Conservation (phyloP, 2,329 filamentous ascomycete genomes). For the Saccharata proteae region DNA sequence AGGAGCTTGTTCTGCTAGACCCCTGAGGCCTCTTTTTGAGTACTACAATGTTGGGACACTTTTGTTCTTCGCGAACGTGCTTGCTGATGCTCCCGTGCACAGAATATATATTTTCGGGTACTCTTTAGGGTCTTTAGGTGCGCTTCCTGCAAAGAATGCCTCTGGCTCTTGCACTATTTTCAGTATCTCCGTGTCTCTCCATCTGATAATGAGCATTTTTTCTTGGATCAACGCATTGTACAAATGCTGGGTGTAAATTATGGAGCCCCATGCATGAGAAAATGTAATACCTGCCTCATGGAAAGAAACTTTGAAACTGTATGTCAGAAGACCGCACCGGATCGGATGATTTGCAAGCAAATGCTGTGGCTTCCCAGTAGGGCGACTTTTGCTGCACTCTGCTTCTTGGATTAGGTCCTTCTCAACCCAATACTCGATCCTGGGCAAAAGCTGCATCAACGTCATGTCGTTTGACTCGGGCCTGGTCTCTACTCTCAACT, state of each 20-base stretch:
- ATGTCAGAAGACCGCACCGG: constrained; percentile 26
- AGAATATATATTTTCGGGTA: constrained; percentile 28
- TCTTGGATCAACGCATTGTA: constrained; percentile 29
- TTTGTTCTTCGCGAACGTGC: constrained; percentile 16
- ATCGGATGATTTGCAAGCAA: constrained; percentile 13
- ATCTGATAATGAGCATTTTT: constrained; percentile 16
- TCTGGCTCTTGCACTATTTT: constrained; percentile 17
- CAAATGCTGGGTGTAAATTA: constrained; percentile 27
- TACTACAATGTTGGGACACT: constrained; percentile 6
- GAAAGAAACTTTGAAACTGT: constrained; percentile 20
- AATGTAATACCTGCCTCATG: constrained; percentile 23
- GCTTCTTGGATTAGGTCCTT: neutral
- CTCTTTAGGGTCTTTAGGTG: constrained; percentile 19
- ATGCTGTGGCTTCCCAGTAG: constrained; percentile 5
- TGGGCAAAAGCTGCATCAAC: constrained; percentile 8
- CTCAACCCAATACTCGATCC: constrained; percentile 9
- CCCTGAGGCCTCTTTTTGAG: constrained; percentile 1
- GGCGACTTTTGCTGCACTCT: neutral
- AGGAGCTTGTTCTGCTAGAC: constrained; percentile 18
- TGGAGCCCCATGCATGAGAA: constrained; percentile 28
- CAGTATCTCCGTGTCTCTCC: constrained; percentile 31
- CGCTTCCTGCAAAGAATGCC: constrained; percentile 26
- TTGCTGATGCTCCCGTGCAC: constrained; percentile 23
- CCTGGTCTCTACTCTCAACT: constrained; percentile 11
- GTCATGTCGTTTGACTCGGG: constrained; percentile 11